phyloP scores from a whole-genome alignment of 768 basidiomycete species.

The Hypholoma fasciculare region DNA sequence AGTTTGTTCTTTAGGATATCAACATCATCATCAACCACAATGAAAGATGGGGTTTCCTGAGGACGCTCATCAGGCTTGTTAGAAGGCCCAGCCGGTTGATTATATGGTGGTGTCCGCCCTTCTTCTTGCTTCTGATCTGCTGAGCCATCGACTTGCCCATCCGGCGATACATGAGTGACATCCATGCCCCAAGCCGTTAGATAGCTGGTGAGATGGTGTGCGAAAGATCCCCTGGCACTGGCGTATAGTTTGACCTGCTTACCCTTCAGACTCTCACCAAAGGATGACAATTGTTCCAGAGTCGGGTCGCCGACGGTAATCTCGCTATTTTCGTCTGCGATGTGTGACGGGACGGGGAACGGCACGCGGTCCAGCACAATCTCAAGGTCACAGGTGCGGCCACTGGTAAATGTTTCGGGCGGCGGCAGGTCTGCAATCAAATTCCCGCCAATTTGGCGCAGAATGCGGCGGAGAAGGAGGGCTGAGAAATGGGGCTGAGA shows the following conservation, averaged over 20 bases:
- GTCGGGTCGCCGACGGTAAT: conserved; percentile 71
- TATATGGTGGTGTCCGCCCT: conserved; percentile 3
- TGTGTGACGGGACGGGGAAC: conserved; percentile 38
- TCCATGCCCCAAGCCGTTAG: conserved; percentile 96
- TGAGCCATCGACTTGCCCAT: conserved; percentile 48
- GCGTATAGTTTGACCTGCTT: conserved; percentile 86
- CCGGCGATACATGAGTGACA: conserved; percentile 74
- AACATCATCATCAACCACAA: conserved; percentile 94
- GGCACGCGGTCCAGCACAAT: conserved; percentile 65
- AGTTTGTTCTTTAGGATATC: conserved; percentile 75
- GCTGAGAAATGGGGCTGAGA: conserved; percentile 42
- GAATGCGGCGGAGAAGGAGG: conserved; percentile 58
- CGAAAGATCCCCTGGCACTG: conserved; percentile 84
- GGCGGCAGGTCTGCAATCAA: conserved; percentile 45
- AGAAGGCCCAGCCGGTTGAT: conserved; percentile 2
- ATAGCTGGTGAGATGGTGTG: conserved; percentile 90
- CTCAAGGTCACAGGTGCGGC: conserved; percentile 65
- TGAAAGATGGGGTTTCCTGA: conserved; percentile 47
- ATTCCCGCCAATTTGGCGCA: conserved; percentile 57
- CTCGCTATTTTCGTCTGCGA: conserved; percentile 46
- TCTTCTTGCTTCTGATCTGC: conserved; percentile 13
- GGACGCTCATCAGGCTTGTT: neutral
- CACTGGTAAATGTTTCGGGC: conserved; percentile 38
- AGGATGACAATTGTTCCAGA: conserved; percentile 72
- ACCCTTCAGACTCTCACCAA: conserved; percentile 81